Evolutionary conservation across 2,329 filamentous ascomycete genomes (phyloP), one percentile per base, ranked within the genome.

Genomic region (Diaporthe destruens): DNA sequence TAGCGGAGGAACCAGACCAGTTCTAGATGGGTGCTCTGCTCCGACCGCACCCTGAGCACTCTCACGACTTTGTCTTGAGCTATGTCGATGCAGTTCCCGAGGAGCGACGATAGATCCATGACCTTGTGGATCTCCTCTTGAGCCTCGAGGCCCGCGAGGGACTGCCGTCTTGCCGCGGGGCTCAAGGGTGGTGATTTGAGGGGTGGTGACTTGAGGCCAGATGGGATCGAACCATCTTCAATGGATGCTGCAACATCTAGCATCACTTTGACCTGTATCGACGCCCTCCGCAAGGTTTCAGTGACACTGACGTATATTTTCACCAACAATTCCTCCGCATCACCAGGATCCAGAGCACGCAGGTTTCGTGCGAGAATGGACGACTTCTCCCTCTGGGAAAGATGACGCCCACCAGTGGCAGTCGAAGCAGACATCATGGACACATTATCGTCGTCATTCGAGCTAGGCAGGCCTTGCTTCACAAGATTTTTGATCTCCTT

Each of bases 211-310:
- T 83, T 85, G 49, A 86, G 72, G 7, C 83, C 84, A 0, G 79
- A 77, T 76, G 82, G 75, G 73, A 76, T 72, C 78, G 78, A 53
- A 76, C 81, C 79, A 47, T 87, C 84, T 18, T 88, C 86, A 67
- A 93, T 87, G 16, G 90, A 92, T 80, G 95, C 98, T 0, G 95
- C 96, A 25, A 98, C 93, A 81, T 99, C 96, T 12, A 99, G 87
- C n/a, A 99, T 84, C 12, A 98, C 91, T 81, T 99, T 99, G 71
- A 96, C 93, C 80, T 98, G 96, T 0, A 94, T 95, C 23, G 94
- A 94, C 9, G 98, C 85, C 78, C 96, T 89, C 71, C 96, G 88
- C 61, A 99, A 81, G 4, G 94, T 94, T 83, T 99, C 96, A 5
- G 96, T 93, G 11, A 98, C 92, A 44, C 93, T 91, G 23, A 95